Evolutionary conservation across 2,329 filamentous ascomycete species (phyloP).

Genomic region (Venturia oleaginea): DNA sequence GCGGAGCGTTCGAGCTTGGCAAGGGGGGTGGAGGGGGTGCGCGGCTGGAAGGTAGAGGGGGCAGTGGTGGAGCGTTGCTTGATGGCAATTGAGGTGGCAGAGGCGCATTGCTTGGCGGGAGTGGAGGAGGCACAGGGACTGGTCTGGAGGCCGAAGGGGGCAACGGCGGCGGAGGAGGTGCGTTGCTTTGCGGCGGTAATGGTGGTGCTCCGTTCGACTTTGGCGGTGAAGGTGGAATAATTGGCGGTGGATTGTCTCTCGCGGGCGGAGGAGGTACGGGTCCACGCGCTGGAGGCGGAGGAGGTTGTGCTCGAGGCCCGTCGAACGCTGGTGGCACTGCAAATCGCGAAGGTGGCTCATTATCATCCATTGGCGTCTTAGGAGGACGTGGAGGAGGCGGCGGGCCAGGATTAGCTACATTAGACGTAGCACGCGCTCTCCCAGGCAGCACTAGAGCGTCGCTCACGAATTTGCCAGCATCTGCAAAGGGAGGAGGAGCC

Average conservation of each 20-base stretch:
- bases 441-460: constrained; percentile 39
- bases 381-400: constrained; percentile 37
- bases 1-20: constrained; percentile 28
- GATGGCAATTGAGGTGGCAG: constrained; percentile 39
- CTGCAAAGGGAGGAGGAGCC: constrained; percentile 78
- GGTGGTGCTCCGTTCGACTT: constrained; percentile 29
- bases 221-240: constrained; percentile 22
- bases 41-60: constrained; percentile 21
- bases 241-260: constrained; percentile 33
- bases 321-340: constrained; percentile 37
- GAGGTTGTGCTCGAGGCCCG: constrained; percentile 54
- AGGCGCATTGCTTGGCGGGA: constrained; percentile 15
- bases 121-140: constrained; percentile 10
- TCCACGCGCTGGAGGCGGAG: constrained; percentile 64
- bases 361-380: constrained; percentile 54
- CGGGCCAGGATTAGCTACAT: constrained; percentile 36
- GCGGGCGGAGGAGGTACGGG: constrained; percentile 51
- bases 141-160: constrained; percentile 17
- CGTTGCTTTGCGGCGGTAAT: constrained; percentile 19
- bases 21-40: constrained; percentile 28
- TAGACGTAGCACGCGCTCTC: constrained; percentile 40
- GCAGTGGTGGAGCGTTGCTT: constrained; percentile 17
- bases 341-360: constrained; percentile 43
- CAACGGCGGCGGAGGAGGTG: constrained; percentile 19
- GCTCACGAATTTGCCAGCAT: constrained; percentile 75